Evolutionary conservation across 108 stramenopile genomes (phyloP), one percentile per base, ranked within the genome.

Genomic region (Cyclotella atomus): DNA sequence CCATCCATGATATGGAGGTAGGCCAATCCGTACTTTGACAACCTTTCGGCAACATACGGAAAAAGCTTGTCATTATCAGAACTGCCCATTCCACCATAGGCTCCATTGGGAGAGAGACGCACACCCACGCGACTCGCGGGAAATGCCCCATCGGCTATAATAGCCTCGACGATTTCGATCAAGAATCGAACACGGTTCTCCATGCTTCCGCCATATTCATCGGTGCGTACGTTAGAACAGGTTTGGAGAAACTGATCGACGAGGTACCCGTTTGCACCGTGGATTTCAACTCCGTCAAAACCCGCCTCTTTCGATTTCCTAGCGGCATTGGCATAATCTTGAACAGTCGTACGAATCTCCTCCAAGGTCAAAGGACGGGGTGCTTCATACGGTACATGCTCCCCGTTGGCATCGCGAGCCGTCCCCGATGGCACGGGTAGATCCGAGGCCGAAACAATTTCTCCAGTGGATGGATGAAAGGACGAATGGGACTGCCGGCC

Each of bases 1-100:
- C 89, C 88, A 63, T 91, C 90, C 90, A 91, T 94, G 49, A 94
- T 32, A 59, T 90, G 87, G 32, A 90, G 21, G 41, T 86, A 87
- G 16, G 86, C 92, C 52, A 88, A 41, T 16, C 70, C 60, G 71
- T 78, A 85, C 55, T 82, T 47, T 38, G 73, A 81, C 76, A 89
- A 66, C 12, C 62, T 23, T 47, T 78, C 65, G 57, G 86, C 82
- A 12, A 85, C 69, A 64, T 73, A 75, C 12, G 68, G 32, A 68
- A 90, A 90, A 49, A 67, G 67, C 46, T 75, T 82, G 34, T 65
- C 7, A 76, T 88, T 87, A 54, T 93, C 89, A 17, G 77, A 78
- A 44, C 71, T 66, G 33, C 88, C 90, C 88, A 89, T 89, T 20
- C 60, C 85, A 30, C 77, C 82, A 64, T 79, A 93, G 47, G 28